These are phyloP conservation scores for Letharia columbiana DNA, from an alignment of 495 filamentous ascomycete species.

Conservation along the genomic window DNA sequence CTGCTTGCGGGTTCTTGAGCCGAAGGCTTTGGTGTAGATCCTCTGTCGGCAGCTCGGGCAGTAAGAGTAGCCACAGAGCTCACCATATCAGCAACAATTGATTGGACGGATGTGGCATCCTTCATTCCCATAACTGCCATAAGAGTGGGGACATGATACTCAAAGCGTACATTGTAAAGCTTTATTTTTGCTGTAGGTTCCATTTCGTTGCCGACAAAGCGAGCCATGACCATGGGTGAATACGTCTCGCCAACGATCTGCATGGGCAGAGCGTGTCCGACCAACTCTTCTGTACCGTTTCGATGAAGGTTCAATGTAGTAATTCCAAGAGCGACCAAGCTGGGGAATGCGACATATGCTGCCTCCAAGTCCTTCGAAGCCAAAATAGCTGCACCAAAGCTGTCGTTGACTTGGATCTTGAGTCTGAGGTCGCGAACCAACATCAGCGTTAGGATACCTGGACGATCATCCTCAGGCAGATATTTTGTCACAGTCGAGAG, in stretches of 20 bases:
- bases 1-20: constrained; percentile 20
- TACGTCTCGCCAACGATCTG: constrained; percentile 13
- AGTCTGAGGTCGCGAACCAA: constrained; percentile 54
- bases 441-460: constrained; percentile 71
- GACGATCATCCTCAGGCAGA: constrained; percentile 89
- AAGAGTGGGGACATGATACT: constrained; percentile 76
- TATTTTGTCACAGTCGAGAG: constrained; percentile 88
- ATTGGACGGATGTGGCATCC: constrained; percentile 60
- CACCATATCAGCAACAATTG: constrained; percentile 65
- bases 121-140: constrained; percentile 66
- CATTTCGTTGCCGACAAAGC: constrained; percentile 88
- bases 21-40: constrained; percentile 17
- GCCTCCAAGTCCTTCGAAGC: constrained; percentile 54
- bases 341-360: constrained; percentile 78
- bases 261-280: constrained; percentile 43
- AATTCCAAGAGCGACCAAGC: constrained; percentile 67
- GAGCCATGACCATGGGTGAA: constrained; percentile 55
- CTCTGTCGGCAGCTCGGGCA: constrained; percentile 37
- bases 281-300: constrained; percentile 60
- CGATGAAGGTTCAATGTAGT: constrained; percentile 48
- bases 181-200: constrained; percentile 85
- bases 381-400: constrained; percentile 55
- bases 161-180: constrained; percentile 66
- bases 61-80: constrained; percentile 72
- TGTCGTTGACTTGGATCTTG: constrained; percentile 49